phyloP scores from a whole-genome alignment of 768 basidiomycete genomes.

The Tylopilus rubrobrunneus region DNA sequence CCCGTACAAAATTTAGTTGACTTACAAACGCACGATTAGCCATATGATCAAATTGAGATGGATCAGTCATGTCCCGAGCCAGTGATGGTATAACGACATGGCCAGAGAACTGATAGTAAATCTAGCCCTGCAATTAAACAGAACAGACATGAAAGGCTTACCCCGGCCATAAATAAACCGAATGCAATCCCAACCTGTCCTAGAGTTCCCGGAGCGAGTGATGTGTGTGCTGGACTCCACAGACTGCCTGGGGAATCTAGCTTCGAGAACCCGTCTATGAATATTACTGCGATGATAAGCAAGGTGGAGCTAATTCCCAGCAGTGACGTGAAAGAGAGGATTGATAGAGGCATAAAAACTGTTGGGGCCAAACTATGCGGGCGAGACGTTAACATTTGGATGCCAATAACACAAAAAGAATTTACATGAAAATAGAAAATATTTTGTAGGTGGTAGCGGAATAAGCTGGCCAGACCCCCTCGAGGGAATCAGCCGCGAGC shows the following conservation, averaged over 20 bases:
- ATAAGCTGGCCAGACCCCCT: constrained; percentile 64
- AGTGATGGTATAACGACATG: constrained; percentile 91
- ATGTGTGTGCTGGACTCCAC: constrained; percentile 70
- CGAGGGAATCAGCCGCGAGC: constrained; percentile 81
- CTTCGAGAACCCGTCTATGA: constrained; percentile 81
- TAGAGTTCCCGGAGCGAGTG: constrained; percentile 46
- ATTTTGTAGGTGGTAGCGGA: constrained; percentile 73
- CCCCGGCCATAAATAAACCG: constrained; percentile 91
- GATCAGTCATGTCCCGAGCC: constrained; percentile 85
- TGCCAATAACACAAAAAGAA: constrained; percentile 1
- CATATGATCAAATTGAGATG: constrained; percentile 74
- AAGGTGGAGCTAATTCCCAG: constrained; percentile 79
- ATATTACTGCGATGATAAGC: constrained; percentile 68
- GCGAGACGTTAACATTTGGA: constrained; percentile 1
- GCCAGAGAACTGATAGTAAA: constrained; percentile 64
- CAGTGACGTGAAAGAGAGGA: constrained; percentile 86
- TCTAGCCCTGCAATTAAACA: neutral
- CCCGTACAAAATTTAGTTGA: constrained; percentile 3
- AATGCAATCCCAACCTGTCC: constrained; percentile 72
- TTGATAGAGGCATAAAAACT: constrained; percentile 77
- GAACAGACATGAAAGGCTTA: constrained; percentile 32
- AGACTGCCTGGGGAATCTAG: constrained; percentile 74
- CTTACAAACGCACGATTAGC: constrained; percentile 84
- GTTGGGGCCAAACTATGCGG: constrained; percentile 72
- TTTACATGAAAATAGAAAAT: constrained; percentile 67